Evolutionary conservation across 176 grass and related monocot species (phyloP), one percentile per base, ranked within the genome.

Genomic region (Aechmea fasciata): DNA sequence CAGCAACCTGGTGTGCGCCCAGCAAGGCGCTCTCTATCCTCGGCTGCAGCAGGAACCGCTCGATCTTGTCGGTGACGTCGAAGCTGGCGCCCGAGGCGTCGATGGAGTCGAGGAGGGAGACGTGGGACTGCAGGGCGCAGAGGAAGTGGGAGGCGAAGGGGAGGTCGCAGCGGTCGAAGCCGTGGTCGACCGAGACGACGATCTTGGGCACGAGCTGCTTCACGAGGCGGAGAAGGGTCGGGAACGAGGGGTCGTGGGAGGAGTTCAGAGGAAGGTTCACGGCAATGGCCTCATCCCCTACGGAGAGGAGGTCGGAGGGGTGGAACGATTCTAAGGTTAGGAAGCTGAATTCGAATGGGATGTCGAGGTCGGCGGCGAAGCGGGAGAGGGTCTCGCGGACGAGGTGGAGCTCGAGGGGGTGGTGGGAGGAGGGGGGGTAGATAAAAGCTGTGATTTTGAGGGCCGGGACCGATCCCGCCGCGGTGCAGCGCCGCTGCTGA

Each of bases 131-230:
- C 74, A 96, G 91, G 63, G 83, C 87, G 70, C 87, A 77, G 55
- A 88, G 62, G 70, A 91, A 91, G 78, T 96, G 78, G 10, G 82
- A 80, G 0, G 88, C 81, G 72, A 96, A 96, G 1, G 83, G 69
- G 64, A 96, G 83, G 50, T 96, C 92, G 13, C 78, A 77, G 3
- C 80, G 92, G 74, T 91, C 85, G 70, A 74, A 80, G 9, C 92
- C 92, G 70, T 87, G 79, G 57, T 96, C 92, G 22, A 96, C 78
- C 1, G 85, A 87, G 3, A 96, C 73, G 26, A 96, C 80, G 69
- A 96, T 76, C 74, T 85, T 91, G 2, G 92, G 92, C 18, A 29
- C 51, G 24, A 96, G 83, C 79, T 96, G 88, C 66, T 96, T 96
- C 64, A 96, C 85, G 17, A 89, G 74, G 47, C 48, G 73, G 62